Evolutionary conservation across 1,284 basidiomycete species (phyloP), one percentile per base, ranked within the genome.

Genomic region (Abortiporus biennis): DNA sequence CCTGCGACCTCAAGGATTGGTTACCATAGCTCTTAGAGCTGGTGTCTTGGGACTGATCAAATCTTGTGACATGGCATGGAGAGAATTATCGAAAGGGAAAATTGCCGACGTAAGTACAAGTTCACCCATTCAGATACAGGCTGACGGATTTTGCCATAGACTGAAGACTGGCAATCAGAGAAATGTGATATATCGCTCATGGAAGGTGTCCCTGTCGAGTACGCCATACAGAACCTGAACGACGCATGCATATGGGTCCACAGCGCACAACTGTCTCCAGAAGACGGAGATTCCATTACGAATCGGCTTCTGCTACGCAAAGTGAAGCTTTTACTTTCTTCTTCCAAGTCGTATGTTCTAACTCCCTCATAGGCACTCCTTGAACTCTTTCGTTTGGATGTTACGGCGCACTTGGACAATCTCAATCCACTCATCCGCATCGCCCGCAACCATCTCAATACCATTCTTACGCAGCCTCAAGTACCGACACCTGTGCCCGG

Each of bases 151-250:
- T 15, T 24, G 37, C 51, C 38, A 40, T 56, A 90, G 85, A 72
- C 79, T 42, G 92, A 96, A 69, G 92, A 94, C 56, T 89, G 84
- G 76, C 84, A 88, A 58, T 74, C 81, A 43, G 91, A 94, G 51
- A 92, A 92, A 64, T 85, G 82, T 52, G 90, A 91, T 15, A 69
- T 92, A 0, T 80, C 80, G 0, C 65, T 93, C n/a, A 66, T 81
- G 16, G 88, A 94, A 61, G 71, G 72, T 2, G 65, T 85, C 22
- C 73, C 78, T n/a, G 70, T 78, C 3, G 69, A 71, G 40, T 71
- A 74, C 38, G 65, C 86, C n/a, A 45, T 85, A 1, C 61, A 66
- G 4, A 68, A 72, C 42, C 61, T 93, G 6, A 80, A 87, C 34
- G 72, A 75, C 9, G 85, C 76, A 0, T 55, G 67, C 64, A 16